Percentiles rank a stretch among this genome's conserved stretches.
These are phyloP conservation scores for Cyclostephanos tholiformis DNA, from an alignment of 108 stramenopile genomes.

Conservation along the genomic window DNA sequence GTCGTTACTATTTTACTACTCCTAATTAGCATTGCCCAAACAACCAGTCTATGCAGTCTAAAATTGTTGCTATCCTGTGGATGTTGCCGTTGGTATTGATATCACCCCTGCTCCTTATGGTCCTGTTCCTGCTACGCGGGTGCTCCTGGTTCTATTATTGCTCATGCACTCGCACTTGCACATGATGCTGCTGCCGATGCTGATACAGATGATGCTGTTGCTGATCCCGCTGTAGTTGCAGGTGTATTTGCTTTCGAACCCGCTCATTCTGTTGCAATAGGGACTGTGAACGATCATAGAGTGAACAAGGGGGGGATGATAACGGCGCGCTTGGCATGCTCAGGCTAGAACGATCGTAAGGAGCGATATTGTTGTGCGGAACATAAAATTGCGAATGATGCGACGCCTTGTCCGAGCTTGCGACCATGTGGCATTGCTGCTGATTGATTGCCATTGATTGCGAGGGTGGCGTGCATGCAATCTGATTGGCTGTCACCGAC, in stretches of 20 bases:
- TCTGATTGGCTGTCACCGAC: neutral
- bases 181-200: neutral
- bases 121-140: no score
- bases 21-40: no score
- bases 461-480: neutral
- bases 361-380: neutral
- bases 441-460: neutral
- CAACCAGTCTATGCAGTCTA: no score
- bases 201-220: slow-evolving; percentile 1
- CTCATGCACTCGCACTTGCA: neutral
- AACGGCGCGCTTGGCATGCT: neutral
- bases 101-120: no score
- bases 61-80: no score
- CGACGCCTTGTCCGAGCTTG: neutral
- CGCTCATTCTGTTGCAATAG: neutral
- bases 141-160: neutral
- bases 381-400: neutral
- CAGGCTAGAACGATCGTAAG: neutral
- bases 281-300: neutral
- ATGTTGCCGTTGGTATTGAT: no score
- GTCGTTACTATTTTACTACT: no score
- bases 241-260: neutral
- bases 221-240: slow-evolving; percentile 11
- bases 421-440: neutral
- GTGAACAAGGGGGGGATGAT: neutral